Evolutionary conservation across 495 filamentous ascomycete genomes (phyloP).

Genomic region (Cairneyella variabilis): DNA sequence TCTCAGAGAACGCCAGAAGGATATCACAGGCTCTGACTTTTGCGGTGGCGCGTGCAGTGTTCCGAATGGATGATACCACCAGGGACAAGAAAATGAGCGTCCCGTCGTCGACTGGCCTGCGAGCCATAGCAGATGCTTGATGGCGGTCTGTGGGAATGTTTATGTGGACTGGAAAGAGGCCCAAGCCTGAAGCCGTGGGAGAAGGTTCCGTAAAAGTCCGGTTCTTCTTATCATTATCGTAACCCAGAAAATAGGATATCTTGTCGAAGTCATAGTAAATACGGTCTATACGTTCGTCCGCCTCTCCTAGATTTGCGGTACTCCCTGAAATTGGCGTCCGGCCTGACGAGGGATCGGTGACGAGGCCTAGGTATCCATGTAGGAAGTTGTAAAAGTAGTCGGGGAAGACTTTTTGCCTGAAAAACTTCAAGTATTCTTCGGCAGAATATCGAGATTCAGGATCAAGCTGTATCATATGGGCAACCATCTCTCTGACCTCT

Average conservation of each 20-base stretch:
- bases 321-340: constrained; percentile 59
- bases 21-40: constrained; percentile 90
- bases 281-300: constrained; percentile 90
- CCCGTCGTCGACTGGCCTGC: constrained; percentile 67
- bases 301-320: constrained; percentile 66
- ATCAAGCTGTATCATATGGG: constrained; percentile 93
- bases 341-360: constrained; percentile 89
- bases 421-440: constrained; percentile 91
- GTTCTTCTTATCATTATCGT: constrained; percentile 42
- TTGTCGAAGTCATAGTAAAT: constrained; percentile 96
- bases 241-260: constrained; percentile 88
- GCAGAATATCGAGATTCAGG: constrained; percentile 89
- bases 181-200: constrained; percentile 32
- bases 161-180: constrained; percentile 70
- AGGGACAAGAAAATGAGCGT: constrained; percentile 89
- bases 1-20: constrained; percentile 86
- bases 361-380: constrained; percentile 93
- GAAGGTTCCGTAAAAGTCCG: constrained; percentile 24
- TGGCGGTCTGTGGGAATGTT: constrained; percentile 84
- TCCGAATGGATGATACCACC: constrained; percentile 81
- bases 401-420: constrained; percentile 87
- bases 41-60: constrained; percentile 81
- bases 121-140: constrained; percentile 39
- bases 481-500: constrained; percentile 80
- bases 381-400: constrained; percentile 96